Evolutionary conservation across 1,139 yeast genomes (phyloP).

Genomic region (Torulaspora globosa): DNA sequence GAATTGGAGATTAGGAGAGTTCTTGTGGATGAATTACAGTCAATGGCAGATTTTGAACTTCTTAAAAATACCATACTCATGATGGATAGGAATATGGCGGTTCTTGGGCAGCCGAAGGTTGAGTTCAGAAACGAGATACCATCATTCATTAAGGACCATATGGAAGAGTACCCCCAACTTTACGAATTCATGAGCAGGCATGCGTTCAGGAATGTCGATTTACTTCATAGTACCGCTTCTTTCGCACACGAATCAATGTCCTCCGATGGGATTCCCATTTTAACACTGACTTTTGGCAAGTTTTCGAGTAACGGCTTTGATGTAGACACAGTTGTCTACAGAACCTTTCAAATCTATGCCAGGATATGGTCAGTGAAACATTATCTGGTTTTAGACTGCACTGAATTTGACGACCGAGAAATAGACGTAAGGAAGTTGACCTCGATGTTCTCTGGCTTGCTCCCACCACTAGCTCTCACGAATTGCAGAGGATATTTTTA

Average conservation of each 20-base stretch:
- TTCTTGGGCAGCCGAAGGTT: constrained; percentile 44
- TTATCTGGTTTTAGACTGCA: constrained; percentile 63
- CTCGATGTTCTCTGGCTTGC: constrained; percentile 39
- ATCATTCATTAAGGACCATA: constrained; percentile 45
- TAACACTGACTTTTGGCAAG: constrained; percentile 51
- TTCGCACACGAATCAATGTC: constrained; percentile 62
- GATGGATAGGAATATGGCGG: constrained; percentile 37
- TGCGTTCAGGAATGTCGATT: constrained; percentile 51
- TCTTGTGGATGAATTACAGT: constrained; percentile 33
- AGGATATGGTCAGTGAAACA: constrained; percentile 72
- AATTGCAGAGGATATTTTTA: constrained; percentile 58
- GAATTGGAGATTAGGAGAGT: constrained; percentile 51
- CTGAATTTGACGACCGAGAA: constrained; percentile 47
- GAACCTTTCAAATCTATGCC: constrained; percentile 62
- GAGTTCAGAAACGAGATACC: constrained; percentile 53
- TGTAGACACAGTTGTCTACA: constrained; percentile 54
- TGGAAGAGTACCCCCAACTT: constrained; percentile 48
- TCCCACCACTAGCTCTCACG: constrained; percentile 47
- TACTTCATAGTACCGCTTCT: constrained; percentile 40
- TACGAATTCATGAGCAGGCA: constrained; percentile 74
- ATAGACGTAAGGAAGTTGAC: constrained; percentile 30
- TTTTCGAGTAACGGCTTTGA: constrained; percentile 46
- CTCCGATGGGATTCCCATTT: constrained; percentile 67
- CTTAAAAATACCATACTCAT: constrained; percentile 27
- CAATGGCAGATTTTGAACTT: constrained; percentile 26